Percentiles rank a stretch among this genome's conserved stretches.
Evolutionary conservation across 495 filamentous ascomycete species (phyloP).

Genomic region (Neurospora sp.): DNA sequence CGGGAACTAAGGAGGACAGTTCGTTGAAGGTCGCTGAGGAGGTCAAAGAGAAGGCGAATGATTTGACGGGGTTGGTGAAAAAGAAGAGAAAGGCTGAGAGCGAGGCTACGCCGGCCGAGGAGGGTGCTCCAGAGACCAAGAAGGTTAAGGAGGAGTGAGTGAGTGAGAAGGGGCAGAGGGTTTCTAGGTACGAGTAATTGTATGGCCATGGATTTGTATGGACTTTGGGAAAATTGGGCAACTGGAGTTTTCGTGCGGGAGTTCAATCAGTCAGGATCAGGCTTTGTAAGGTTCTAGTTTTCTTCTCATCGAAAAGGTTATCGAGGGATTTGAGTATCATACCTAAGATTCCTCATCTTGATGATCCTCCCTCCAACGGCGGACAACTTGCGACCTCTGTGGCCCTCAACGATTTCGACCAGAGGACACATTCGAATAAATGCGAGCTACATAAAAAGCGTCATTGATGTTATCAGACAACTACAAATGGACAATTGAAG

Average conservation of each 20-base stretch:
- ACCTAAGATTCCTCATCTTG: not conserved
- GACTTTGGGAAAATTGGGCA: not conserved
- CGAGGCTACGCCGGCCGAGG: constrained; percentile 16
- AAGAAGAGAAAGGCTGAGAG: constrained; percentile 53
- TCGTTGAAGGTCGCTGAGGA: constrained; percentile 56
- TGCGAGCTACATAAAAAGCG: no score
- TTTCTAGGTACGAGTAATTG: not conserved
- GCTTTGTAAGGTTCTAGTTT: not conserved
- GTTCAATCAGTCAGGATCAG: not conserved
- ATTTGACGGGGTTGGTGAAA: constrained; percentile 76
- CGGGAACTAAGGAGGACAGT: constrained; percentile 31
- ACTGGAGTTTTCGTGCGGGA: not conserved
- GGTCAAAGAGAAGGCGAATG: constrained; percentile 69
- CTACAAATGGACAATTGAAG: no score
- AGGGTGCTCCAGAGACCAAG: constrained; percentile 38
- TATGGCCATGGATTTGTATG: not conserved
- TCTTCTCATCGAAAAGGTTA: not conserved
- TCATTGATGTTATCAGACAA: no score
- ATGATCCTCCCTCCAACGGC: not conserved
- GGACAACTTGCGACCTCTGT: not conserved
- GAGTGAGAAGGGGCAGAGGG: not conserved
- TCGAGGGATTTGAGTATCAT: not conserved
- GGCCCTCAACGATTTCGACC: no score
- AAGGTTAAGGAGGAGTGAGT: constrained; percentile 15
- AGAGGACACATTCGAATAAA: no score